A percentile compares a stretch with the other conserved stretches of the same genome.
Evolutionary conservation across 176 grass and related monocot species (phyloP).

Genomic region (Miscanthus lutarioriparius): DNA sequence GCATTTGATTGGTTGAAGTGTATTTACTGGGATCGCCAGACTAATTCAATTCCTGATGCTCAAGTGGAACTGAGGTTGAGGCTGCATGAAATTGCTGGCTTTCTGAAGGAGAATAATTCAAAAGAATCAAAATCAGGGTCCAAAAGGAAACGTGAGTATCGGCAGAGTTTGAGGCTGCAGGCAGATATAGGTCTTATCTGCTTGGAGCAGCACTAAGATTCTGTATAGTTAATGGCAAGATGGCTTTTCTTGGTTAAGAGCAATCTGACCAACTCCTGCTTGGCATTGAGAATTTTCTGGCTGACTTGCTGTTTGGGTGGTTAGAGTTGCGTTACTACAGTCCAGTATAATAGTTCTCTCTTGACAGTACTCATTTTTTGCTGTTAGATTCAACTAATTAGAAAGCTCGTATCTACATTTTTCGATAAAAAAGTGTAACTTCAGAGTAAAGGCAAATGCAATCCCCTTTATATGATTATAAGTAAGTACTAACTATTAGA

Average conservation of each 20-base stretch:
- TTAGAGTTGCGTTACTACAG: background rate
- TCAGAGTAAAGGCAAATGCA: background rate
- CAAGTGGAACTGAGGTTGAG: slow-evolving; percentile 57
- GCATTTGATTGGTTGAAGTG: slow-evolving; percentile 89
- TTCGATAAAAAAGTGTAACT: background rate
- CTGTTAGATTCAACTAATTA: background rate
- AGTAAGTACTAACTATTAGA: background rate
- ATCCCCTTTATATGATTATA: background rate
- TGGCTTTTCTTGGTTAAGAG: slow-evolving; percentile 31
- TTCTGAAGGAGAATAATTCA: slow-evolving; percentile 52
- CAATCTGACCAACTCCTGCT: background rate
- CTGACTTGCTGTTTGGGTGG: slow-evolving; percentile 5
- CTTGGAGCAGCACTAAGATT: slow-evolving; percentile 41
- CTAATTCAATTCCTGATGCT: slow-evolving; percentile 70
- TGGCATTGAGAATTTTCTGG: slow-evolving; percentile 6
- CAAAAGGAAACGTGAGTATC: slow-evolving; percentile 73
- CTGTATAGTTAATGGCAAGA: slow-evolving; percentile 33
- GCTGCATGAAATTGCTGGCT: slow-evolving; percentile 50
- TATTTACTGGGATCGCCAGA: slow-evolving; percentile 88
- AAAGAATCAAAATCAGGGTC: slow-evolving; percentile 46
- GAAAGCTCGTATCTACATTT: background rate
- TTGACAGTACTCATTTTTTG: background rate
- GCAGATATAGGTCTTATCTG: slow-evolving; percentile 29
- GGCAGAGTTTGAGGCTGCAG: slow-evolving; percentile 6
- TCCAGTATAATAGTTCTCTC: background rate